These are phyloP conservation scores for Cordia subcordata DNA, from an alignment of 257 asterid genomes.

Conservation along the genomic window DNA sequence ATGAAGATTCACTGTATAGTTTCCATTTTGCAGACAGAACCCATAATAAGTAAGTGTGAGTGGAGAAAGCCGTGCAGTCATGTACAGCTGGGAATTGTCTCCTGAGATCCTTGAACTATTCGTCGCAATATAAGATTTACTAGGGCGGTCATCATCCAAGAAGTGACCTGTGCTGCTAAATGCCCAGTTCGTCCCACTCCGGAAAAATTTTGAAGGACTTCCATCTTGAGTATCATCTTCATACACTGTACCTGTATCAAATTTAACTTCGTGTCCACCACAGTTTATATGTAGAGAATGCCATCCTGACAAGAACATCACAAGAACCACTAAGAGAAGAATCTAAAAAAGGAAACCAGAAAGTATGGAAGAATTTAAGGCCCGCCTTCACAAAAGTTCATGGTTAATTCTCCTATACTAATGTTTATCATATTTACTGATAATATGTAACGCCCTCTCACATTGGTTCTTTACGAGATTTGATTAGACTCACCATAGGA, in stretches of 20 bases:
- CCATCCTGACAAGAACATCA: slow-evolving; percentile 27
- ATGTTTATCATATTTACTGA: too few species aligned
- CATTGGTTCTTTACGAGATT: too few species aligned
- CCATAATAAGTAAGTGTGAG: not conserved
- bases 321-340: not conserved
- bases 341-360: not conserved
- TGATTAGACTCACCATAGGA: too few species aligned
- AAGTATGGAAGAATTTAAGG: not conserved
- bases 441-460: too few species aligned
- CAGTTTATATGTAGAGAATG: slow-evolving; percentile 52
- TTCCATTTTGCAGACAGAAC: slow-evolving; percentile 10
- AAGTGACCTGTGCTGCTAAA: slow-evolving; percentile 66
- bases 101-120: not conserved
- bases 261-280: slow-evolving; percentile 39
- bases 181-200: slow-evolving; percentile 40
- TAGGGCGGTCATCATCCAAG: slow-evolving; percentile 23
- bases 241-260: slow-evolving; percentile 22
- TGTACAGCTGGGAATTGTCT: not conserved
- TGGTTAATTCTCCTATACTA: too few species aligned
- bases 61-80: not conserved
- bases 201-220: slow-evolving; percentile 33
- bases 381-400: too few species aligned
- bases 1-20: slow-evolving; percentile 63
- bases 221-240: slow-evolving; percentile 37
- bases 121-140: slow-evolving; percentile 14